These are phyloP conservation scores for Canna indica DNA, from an alignment of 176 grass and related monocot species.

Conservation along the genomic window DNA sequence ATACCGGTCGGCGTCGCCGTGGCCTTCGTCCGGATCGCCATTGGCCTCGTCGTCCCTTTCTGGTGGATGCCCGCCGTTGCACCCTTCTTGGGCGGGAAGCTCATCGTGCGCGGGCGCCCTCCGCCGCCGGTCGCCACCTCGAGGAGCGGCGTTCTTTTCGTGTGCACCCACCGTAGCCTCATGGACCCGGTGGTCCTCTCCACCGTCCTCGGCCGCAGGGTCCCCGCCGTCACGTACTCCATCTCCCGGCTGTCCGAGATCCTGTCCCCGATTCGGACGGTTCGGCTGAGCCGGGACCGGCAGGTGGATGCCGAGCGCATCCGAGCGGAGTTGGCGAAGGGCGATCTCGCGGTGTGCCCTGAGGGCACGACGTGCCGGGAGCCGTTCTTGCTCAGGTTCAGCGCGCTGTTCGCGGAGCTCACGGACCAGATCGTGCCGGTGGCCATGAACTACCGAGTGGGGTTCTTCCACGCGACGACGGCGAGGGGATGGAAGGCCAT, in stretches of 20 bases:
- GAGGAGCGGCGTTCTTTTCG: constrained; percentile 55
- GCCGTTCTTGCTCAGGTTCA: constrained; percentile 66
- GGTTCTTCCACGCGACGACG: constrained; percentile 78
- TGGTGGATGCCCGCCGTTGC: constrained; percentile 33
- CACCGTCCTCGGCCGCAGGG: constrained; percentile 46
- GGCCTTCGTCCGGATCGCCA: constrained; percentile 57
- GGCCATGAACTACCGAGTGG: constrained; percentile 63
- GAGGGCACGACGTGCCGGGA: constrained; percentile 73
- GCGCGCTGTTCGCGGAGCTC: constrained; percentile 74
- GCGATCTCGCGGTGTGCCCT: constrained; percentile 68
- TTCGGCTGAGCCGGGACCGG: constrained; percentile 50
- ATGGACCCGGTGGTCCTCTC: constrained; percentile 85
- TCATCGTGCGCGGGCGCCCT: constrained; percentile 39
- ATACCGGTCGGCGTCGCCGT: constrained; percentile 49
- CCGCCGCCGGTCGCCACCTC: constrained; percentile 30
- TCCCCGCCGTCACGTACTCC: constrained; percentile 81
- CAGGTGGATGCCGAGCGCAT: constrained; percentile 47
- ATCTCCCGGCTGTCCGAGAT: constrained; percentile 66
- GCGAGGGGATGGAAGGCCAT: constrained; percentile 77
- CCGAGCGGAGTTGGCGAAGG: constrained; percentile 31
- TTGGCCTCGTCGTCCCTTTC: constrained; percentile 58
- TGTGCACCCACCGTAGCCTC: constrained; percentile 72
- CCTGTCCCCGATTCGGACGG: constrained; percentile 56
- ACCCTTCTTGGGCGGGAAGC: constrained; percentile 51
- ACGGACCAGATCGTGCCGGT: constrained; percentile 68